Percentiles rank a stretch among this genome's conserved stretches.
Evolutionary conservation across 2,329 filamentous ascomycete species (phyloP).

Genomic region (Escovopsis sp.): DNA sequence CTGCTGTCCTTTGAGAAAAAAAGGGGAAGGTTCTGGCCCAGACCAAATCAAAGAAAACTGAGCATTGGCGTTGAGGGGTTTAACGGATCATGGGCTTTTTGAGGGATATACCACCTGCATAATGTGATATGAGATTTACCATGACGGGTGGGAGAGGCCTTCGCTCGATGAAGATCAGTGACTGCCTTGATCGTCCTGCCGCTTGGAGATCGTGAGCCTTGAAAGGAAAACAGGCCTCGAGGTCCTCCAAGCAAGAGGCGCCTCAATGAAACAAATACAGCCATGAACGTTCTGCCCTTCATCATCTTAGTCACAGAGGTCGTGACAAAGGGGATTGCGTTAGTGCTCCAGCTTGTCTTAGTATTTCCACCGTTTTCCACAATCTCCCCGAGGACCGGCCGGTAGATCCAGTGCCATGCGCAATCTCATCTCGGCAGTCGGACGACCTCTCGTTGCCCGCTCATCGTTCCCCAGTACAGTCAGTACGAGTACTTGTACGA

Average conservation of each 20-base stretch:
- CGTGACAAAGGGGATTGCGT: too few species aligned
- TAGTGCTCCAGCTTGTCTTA: too few species aligned
- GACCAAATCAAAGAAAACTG: too few species aligned
- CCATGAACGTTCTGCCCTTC: slow-evolving; percentile 19
- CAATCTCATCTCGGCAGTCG: too few species aligned
- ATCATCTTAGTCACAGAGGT: background rate
- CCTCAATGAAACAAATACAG: slow-evolving; percentile 21
- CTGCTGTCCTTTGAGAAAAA: slow-evolving; percentile 12
- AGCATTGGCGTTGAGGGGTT: slow-evolving; percentile 28
- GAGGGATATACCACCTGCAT: slow-evolving; percentile 22
- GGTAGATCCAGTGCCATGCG: too few species aligned
- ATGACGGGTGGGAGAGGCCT: slow-evolving; percentile 10
- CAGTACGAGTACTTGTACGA: too few species aligned
- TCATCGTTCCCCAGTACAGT: too few species aligned
- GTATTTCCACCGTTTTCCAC: too few species aligned
- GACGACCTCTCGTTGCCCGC: too few species aligned
- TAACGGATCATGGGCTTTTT: slow-evolving; percentile 19
- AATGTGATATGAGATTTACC: slow-evolving; percentile 17
- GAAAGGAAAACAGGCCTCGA: background rate
- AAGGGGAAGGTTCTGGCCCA: too few species aligned
- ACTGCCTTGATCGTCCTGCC: slow-evolving; percentile 1
- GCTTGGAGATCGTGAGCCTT: slow-evolving; percentile 8
- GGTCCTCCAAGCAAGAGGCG: slow-evolving; percentile 9
- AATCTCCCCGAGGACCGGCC: too few species aligned
- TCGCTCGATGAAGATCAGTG: background rate